A percentile compares a stretch with the other conserved stretches of the same genome.
phyloP scores from a whole-genome alignment of 2,329 filamentous ascomycete species.

The Endoconidiophora polonica region DNA sequence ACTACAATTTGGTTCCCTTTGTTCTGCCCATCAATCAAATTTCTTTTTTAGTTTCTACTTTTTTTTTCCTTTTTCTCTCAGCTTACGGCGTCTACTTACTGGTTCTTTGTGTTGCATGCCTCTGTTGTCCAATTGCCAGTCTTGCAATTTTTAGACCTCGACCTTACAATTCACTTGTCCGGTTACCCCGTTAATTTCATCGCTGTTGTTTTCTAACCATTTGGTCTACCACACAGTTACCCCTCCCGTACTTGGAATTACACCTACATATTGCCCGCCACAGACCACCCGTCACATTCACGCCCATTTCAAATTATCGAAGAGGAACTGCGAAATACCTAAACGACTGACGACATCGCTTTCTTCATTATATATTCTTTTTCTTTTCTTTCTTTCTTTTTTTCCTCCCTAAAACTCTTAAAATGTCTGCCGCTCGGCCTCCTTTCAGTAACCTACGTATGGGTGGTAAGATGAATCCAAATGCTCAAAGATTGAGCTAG shows the following conservation, averaged over 20 bases:
- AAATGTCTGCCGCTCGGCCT: constrained; percentile 37
- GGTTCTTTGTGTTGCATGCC: not conserved
- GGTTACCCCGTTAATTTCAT: constrained; percentile 13
- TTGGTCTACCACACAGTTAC: constrained; percentile 11
- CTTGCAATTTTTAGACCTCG: not conserved
- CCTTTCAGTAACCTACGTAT: constrained; percentile 79
- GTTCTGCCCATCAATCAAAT: not conserved
- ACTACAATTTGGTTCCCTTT: constrained; percentile 3
- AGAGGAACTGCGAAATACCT: too few relatives aligned
- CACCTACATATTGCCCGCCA: constrained; percentile 6
- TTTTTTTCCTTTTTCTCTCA: not conserved
- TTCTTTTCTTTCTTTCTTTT: not conserved
- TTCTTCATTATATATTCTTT: not conserved
- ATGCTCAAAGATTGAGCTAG: not conserved
- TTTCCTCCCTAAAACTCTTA: constrained; percentile 2
- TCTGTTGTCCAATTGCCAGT: not conserved
- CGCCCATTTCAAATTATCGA: constrained; percentile 1
- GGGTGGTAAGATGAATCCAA: constrained; percentile 58
- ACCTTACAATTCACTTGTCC: constrained; percentile 5
- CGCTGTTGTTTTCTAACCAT: constrained; percentile 5
- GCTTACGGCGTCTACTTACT: not conserved
- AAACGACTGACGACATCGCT: not conserved
- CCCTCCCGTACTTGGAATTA: constrained; percentile 10
- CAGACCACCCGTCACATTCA: constrained; percentile 4
- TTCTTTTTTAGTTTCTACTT: not conserved